These are phyloP conservation scores for Xerocomus amazonicus DNA, from an alignment of 1,284 basidiomycete species.

Conservation along the genomic window DNA sequence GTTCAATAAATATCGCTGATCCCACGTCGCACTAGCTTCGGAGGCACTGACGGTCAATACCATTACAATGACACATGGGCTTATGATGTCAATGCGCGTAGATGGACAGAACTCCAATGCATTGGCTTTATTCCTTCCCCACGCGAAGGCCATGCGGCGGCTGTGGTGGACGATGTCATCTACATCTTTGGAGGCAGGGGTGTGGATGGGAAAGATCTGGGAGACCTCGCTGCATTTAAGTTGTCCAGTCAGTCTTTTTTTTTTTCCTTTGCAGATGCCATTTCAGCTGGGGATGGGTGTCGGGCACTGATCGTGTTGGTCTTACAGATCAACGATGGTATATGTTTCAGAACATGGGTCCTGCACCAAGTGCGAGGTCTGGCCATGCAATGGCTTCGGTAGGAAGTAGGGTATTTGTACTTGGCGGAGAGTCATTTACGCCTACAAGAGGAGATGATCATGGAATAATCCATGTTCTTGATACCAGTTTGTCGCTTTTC, in stretches of 20 bases:
- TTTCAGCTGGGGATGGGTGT: not conserved
- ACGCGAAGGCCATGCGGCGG: slow-evolving; percentile 94
- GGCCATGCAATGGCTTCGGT: slow-evolving; percentile 95
- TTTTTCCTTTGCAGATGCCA: slow-evolving; percentile 1
- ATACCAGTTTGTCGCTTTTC: slow-evolving; percentile 72
- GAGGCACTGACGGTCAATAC: slow-evolving; percentile 96
- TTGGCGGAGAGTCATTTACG: slow-evolving; percentile 91
- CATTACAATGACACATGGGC: slow-evolving; percentile 99
- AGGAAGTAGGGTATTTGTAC: slow-evolving; percentile 85
- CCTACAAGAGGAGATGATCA: slow-evolving; percentile 78
- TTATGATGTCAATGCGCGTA: slow-evolving; percentile 80
- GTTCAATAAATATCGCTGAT: slow-evolving; percentile 11
- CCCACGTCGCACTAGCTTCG: slow-evolving; percentile 62
- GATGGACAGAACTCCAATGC: slow-evolving; percentile 93
- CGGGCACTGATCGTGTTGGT: slow-evolving; percentile 14
- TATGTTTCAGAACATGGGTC: slow-evolving; percentile 99
- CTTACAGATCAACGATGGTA: slow-evolving; percentile 80
- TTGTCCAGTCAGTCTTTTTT: no score
- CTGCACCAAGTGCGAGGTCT: slow-evolving; percentile 84
- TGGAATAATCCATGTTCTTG: slow-evolving; percentile 81
- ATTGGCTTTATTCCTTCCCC: slow-evolving; percentile 98
- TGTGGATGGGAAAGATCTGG: slow-evolving; percentile 94
- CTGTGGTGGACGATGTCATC: slow-evolving; percentile 96
- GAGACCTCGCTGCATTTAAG: slow-evolving; percentile 95
- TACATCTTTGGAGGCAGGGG: slow-evolving; percentile 98